Evolutionary conservation across 1,284 basidiomycete species (phyloP).

Genomic region (Kalmanozyma brasiliensis): DNA sequence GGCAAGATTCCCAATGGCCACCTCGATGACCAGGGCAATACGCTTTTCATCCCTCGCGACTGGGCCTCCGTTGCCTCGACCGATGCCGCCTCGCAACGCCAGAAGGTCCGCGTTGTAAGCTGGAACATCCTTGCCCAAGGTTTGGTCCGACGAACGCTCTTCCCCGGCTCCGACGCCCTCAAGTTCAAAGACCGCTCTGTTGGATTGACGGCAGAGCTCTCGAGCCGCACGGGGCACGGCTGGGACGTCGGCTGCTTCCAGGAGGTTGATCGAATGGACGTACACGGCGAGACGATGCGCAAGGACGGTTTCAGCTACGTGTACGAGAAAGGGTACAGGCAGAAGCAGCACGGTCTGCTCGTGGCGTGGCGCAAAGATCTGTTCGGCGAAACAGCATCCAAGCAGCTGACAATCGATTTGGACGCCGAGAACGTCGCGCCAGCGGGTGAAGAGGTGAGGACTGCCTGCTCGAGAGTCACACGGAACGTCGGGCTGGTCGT

Average conservation of each 20-base stretch:
- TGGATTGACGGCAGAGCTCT: slow-evolving; percentile 53
- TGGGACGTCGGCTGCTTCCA: slow-evolving; percentile 69
- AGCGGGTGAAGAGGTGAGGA: slow-evolving; percentile 14
- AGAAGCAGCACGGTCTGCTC: slow-evolving; percentile 65
- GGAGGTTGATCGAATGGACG: slow-evolving; percentile 68
- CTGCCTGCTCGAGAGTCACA: slow-evolving; percentile 48
- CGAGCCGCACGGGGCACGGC: slow-evolving; percentile 55
- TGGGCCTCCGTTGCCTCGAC: slow-evolving; percentile 25
- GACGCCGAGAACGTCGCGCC: slow-evolving; percentile 48
- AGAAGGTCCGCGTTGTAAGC: slow-evolving; percentile 46
- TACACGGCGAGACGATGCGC: slow-evolving; percentile 54
- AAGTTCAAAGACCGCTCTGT: slow-evolving; percentile 66
- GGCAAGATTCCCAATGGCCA: slow-evolving; percentile 47
- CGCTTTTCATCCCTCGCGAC: slow-evolving; percentile 43
- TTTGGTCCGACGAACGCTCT: slow-evolving; percentile 68
- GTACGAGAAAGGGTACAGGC: slow-evolving; percentile 63
- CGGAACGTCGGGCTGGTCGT: slow-evolving; percentile 60
- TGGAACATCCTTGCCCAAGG: slow-evolving; percentile 69
- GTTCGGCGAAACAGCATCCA: slow-evolving; percentile 23
- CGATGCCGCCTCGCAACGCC: background rate
- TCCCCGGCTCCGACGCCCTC: slow-evolving; percentile 69
- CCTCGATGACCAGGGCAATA: slow-evolving; percentile 35
- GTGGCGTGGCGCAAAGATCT: slow-evolving; percentile 56
- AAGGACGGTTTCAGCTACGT: slow-evolving; percentile 56
- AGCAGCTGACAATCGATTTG: slow-evolving; percentile 40